Percentiles rank a stretch among this genome's conserved stretches.
Conservation (phyloP, 805 yeast genomes). For the Wickerhamiella galacta region DNA sequence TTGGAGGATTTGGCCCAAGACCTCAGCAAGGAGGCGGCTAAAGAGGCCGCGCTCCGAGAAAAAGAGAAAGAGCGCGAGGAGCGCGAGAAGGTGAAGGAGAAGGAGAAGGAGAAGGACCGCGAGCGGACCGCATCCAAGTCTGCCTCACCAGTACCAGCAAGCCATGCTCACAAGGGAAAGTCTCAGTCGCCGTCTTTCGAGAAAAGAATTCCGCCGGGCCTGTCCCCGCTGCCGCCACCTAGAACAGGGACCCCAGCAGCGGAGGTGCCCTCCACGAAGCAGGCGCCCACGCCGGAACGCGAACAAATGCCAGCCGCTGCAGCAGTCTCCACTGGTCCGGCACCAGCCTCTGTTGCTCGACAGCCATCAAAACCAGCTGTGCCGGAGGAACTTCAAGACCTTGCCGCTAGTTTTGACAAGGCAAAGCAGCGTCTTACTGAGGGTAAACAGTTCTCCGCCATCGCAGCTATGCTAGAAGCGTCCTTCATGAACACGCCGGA, state of each 20-base stretch:
- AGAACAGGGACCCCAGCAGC: conserved; percentile 7
- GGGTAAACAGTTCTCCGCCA: conserved; percentile 34
- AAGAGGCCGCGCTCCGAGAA: conserved; percentile 16
- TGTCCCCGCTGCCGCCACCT: background rate
- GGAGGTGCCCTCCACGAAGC: conserved; percentile 9
- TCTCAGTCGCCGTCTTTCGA: conserved; percentile 5
- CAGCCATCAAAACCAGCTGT: conserved; percentile 7
- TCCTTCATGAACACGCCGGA: conserved; percentile 86
- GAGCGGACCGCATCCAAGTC: conserved; percentile 7
- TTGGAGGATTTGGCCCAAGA: conserved; percentile 24
- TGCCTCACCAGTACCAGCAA: conserved; percentile 8
- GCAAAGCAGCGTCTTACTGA: conserved; percentile 31
- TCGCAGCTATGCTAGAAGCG: conserved; percentile 47
- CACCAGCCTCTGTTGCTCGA: background rate
- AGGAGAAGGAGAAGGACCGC: conserved; percentile 5
- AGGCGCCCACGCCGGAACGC: too few relatives aligned
- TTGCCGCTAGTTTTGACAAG: conserved; percentile 23
- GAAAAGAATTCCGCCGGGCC: conserved; percentile 1
- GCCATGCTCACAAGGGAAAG: too few relatives aligned
- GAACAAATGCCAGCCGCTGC: too few relatives aligned
- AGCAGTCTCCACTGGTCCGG: conserved; percentile 16
- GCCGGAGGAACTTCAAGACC: conserved; percentile 28
- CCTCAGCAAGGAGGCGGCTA: conserved; percentile 19
- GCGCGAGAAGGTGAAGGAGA: conserved; percentile 12
- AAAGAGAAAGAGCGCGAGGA: conserved; percentile 12